Conservation (phyloP, 352 stramenopile species). For the Pythium coloratum region DNA sequence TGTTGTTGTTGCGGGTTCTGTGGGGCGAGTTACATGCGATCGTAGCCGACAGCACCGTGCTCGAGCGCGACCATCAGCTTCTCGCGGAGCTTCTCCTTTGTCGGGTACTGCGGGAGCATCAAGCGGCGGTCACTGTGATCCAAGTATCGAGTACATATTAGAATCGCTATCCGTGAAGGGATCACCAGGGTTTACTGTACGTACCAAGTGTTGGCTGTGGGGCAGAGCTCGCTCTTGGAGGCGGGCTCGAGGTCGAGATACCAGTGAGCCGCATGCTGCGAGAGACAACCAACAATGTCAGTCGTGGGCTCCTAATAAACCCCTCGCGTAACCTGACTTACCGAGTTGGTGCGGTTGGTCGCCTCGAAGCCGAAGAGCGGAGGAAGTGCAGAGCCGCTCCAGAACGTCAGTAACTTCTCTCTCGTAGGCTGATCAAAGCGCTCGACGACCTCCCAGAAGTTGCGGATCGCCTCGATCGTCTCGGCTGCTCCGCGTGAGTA, state of each 20-base stretch:
- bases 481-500: constrained; percentile 55
- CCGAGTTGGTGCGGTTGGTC: constrained; percentile 53
- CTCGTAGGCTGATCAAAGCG: constrained; percentile 51
- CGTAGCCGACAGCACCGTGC: constrained; percentile 67
- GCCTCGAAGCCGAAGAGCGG: constrained; percentile 76
- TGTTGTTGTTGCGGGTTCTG: neutral
- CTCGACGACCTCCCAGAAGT: constrained; percentile 71
- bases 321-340: constrained; percentile 23
- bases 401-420: constrained; percentile 73
- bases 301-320: neutral
- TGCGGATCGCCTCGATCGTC: constrained; percentile 40
- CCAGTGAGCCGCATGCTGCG: constrained; percentile 60
- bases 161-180: neutral
- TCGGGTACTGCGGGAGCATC: constrained; percentile 68
- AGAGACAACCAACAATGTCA: constrained; percentile 1
- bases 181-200: neutral
- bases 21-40: constrained; percentile 53
- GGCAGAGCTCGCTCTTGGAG: constrained; percentile 48
- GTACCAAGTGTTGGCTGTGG: constrained; percentile 80
- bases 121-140: constrained; percentile 58
- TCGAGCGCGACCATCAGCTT: constrained; percentile 65
- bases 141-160: neutral
- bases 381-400: constrained; percentile 64
- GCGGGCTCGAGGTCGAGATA: constrained; percentile 66
- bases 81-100: constrained; percentile 45